Conservation (phyloP, 2,329 filamentous ascomycete species). For the Clonostachys rhizophaga region DNA sequence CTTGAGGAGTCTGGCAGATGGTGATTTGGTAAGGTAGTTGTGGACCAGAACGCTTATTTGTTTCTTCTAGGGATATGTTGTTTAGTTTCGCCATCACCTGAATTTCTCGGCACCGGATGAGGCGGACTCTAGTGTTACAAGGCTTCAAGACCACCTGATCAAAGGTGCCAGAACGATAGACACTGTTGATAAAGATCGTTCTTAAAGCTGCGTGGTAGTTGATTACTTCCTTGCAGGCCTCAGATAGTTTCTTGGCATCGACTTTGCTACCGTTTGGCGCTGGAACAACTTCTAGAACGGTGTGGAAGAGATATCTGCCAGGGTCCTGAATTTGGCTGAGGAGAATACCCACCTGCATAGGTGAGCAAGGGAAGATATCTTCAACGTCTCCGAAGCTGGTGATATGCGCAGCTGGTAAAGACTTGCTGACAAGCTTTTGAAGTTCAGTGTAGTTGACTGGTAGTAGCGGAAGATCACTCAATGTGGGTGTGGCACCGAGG, state of each 20-base stretch:
- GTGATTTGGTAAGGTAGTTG: slow-evolving; percentile 13
- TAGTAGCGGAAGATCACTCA: slow-evolving; percentile 35
- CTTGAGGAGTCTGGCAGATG: slow-evolving; percentile 9
- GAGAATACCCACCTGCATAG: slow-evolving; percentile 27
- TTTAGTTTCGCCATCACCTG: slow-evolving; percentile 13
- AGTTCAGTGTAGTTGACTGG: slow-evolving; percentile 18
- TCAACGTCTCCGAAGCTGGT: slow-evolving; percentile 12
- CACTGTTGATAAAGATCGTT: slow-evolving; percentile 22
- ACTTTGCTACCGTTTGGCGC: neutral
- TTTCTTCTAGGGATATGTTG: slow-evolving; percentile 6
- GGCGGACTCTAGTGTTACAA: slow-evolving; percentile 1
- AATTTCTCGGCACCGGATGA: slow-evolving; percentile 11
- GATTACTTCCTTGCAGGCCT: slow-evolving; percentile 12
- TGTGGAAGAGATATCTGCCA: slow-evolving; percentile 13
- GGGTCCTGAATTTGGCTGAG: slow-evolving; percentile 20
- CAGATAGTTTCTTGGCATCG: slow-evolving; percentile 2
- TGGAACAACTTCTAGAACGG: slow-evolving; percentile 6
- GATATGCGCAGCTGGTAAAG: slow-evolving; percentile 10
- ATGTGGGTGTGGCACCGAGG: slow-evolving; percentile 29
- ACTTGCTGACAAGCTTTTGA: slow-evolving; percentile 10
- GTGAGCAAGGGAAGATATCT: slow-evolving; percentile 30
- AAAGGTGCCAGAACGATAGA: slow-evolving; percentile 9
- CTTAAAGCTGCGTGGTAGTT: slow-evolving; percentile 19
- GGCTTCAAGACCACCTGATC: slow-evolving; percentile 21
- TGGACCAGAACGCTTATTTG: slow-evolving; percentile 6